These are phyloP conservation scores for Monosporascus sp. DNA, from an alignment of 2,329 filamentous ascomycete species.

Conservation along the genomic window DNA sequence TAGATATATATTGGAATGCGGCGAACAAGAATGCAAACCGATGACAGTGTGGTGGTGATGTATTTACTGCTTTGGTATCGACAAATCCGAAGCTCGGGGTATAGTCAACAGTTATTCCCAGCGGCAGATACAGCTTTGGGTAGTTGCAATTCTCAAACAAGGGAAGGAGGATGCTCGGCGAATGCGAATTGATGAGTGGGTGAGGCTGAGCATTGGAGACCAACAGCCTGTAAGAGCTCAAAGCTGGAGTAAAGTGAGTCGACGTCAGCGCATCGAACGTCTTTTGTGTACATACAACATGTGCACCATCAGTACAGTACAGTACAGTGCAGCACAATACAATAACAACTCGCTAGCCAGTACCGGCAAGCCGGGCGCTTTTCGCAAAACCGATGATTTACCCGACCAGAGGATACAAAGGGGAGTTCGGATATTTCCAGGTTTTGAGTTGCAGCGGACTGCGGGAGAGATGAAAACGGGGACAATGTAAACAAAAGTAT, in stretches of 20 bases:
- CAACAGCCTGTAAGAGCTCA: conserved; percentile 32
- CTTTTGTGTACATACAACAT: conserved; percentile 10
- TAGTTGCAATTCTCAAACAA: conserved; percentile 15
- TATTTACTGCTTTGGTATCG: background rate
- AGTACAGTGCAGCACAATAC: too few relatives aligned
- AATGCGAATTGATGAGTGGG: background rate
- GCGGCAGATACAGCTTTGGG: background rate
- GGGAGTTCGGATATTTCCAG: too few relatives aligned
- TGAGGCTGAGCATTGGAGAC: conserved; percentile 29
- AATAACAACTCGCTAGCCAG: too few relatives aligned
- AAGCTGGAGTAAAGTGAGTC: conserved; percentile 37
- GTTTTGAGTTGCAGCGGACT: too few relatives aligned
- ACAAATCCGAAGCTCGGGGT: background rate
- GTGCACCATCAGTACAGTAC: too few relatives aligned
- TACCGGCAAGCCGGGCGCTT: too few relatives aligned
- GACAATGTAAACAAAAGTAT: too few relatives aligned
- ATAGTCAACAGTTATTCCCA: background rate
- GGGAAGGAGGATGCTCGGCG: conserved; percentile 11
- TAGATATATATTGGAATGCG: background rate
- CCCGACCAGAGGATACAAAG: too few relatives aligned
- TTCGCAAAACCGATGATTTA: too few relatives aligned
- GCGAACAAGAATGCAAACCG: background rate
- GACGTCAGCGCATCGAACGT: conserved; percentile 45
- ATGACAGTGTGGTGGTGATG: background rate
- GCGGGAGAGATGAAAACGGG: too few relatives aligned